These are phyloP conservation scores for Nakazawaea peltata DNA, from an alignment of 805 yeast species.

Conservation along the genomic window DNA sequence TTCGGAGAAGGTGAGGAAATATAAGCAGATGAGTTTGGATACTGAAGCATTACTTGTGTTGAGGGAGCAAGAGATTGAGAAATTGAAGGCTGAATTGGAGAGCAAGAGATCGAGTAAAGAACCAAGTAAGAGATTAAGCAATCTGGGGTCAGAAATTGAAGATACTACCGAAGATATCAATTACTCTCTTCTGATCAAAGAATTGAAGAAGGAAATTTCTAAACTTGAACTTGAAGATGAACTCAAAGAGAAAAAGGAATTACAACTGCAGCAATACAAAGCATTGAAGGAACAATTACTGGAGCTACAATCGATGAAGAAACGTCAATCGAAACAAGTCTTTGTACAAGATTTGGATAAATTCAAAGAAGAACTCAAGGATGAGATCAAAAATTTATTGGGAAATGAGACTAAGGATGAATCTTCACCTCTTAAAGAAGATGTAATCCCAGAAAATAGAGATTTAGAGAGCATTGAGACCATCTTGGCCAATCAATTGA, in stretches of 20 bases:
- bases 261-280: conserved; percentile 6
- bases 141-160: too few species aligned
- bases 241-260: conserved; percentile 1
- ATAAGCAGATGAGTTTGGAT: too few species aligned
- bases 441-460: neutral
- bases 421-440: neutral
- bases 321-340: neutral
- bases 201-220: conserved; percentile 3
- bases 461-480: too few species aligned
- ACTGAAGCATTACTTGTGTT: too few species aligned
- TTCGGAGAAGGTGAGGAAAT: conserved; percentile 5
- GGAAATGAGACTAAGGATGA: too few species aligned
- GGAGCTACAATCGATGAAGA: conserved; percentile 1
- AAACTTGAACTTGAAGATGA: conserved; percentile 8
- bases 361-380: conserved; percentile 3
- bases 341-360: conserved; percentile 6
- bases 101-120: too few species aligned
- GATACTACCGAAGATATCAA: neutral
- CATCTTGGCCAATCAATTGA: too few species aligned
- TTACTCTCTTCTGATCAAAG: conserved; percentile 2
- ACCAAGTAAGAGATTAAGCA: too few species aligned
- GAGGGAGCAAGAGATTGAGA: neutral
- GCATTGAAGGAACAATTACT: conserved; percentile 3
- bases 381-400: conserved; percentile 1
- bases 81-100: neutral